Evolutionary conservation across 2,329 filamentous ascomycete genomes (phyloP), one percentile per base, ranked within the genome.

Genomic region (Chalaropsis thielavioides): DNA sequence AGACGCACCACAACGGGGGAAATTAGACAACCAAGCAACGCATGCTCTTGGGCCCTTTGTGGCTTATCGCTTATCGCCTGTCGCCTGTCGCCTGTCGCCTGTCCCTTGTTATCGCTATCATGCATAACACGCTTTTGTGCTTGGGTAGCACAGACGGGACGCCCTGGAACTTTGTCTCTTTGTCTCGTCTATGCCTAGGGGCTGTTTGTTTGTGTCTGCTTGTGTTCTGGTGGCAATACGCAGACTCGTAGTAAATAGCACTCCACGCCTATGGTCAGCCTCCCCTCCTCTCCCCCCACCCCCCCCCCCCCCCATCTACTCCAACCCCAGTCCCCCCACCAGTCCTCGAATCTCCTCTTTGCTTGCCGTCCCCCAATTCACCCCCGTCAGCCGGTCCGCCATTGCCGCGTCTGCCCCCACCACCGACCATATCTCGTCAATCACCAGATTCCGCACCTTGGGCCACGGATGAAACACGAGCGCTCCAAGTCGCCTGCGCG

Each of bases 381-480:
- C 75, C 4, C 82, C 75, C 70, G 79, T 78, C 68, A 85, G 70
- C 63, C 69, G 72, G 65, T 73, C 70, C 19, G 69, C 72, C 8
- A 68, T 68, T 62, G 69, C 66, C 10, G 71, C 72, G 6, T 69
- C 68, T 38, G 72, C 72, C 7, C 71, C 72, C 38, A 75, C 69
- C 65, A 81, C 69, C 19, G 72, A 75, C 81, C 81, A 87, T 41
- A 87, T 72, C 73, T 83, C 82, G 69, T 87, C 84, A 3, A 83
- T 79, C 17, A 83, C 83, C 58, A 78, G 72, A 67, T 74, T 81
- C 67, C 85, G 76, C 69, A 95, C 84, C 70, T 83, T 82, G 5
- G 92, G 90, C 79, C 90, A 96, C 0, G 90, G 89, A 76, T 96
- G 92, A 66, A 84, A 75, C 68, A 96, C 76, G 77, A 96, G 83